Evolutionary conservation across 1,284 basidiomycete genomes (phyloP), one percentile per base, ranked within the genome.

Genomic region (Singerocomus inundabilis): DNA sequence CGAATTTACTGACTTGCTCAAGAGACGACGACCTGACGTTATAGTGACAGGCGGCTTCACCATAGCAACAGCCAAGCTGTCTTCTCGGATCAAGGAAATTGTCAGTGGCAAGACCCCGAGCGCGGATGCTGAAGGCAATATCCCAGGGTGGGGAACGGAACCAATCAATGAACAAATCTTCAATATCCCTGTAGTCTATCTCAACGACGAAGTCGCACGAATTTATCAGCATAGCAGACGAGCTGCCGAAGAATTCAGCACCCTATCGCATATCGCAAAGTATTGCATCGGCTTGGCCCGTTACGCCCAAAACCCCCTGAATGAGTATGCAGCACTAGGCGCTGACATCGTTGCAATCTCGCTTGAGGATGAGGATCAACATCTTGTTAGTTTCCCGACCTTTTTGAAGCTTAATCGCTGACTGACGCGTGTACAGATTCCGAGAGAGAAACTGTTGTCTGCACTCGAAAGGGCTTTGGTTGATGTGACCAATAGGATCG

Each of bases 211-310:
- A 53, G 88, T 97, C 25, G 97, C 97, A 5, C 82, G 95, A 40
- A 82, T 98, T 45, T 99, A 93, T 71, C 94, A 96, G 72, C 86
- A 94, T 65, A 95, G 91, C 62, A 80, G 84, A 55, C 87, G 95
- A 36, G 93, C 93, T 1, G 77, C 80, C 32, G 84, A 85, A 50
- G 97, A 99, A 70, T 95, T 93, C 66, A 85, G 87, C 36, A 79
- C 88, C 1, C 73, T 98, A 37, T 85, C 87, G 1, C 72, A 83
- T 15, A 85, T 89, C 43, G 89, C 86, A n/a, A 90, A 92, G 67
- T 99, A 98, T 67, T 98, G 96, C 59, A 79, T 99, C 40, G 98
- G 91, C 43, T 72, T 99, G 56, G 95, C 95, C 35, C 84, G 97
- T 49, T 99, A 97, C 67, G 79, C 83, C 10, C 97, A 99, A 70